Conservation (phyloP, 805 yeast genomes). For the Suhomyces faveliae region DNA sequence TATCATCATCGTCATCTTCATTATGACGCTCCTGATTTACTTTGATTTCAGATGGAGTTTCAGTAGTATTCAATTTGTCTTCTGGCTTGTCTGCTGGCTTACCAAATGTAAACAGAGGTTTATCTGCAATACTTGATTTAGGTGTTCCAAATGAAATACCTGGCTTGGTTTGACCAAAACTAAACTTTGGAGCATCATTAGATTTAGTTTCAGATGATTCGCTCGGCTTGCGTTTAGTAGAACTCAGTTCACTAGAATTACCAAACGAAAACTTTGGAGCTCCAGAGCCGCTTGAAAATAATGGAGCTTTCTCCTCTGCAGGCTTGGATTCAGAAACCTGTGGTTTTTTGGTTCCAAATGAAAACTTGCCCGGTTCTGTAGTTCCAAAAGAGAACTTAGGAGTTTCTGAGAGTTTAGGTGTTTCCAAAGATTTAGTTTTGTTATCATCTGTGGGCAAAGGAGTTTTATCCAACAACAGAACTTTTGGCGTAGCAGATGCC, state of each 20-base stretch:
- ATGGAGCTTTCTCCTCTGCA: not conserved
- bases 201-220: not conserved
- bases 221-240: not conserved
- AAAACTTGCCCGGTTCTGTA: slow-evolving; percentile 1
- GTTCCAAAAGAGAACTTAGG: slow-evolving; percentile 6
- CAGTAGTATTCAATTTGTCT: no score
- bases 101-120: not conserved
- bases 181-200: not conserved
- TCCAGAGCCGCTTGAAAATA: not conserved
- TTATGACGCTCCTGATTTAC: slow-evolving; percentile 8
- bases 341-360: slow-evolving; percentile 6
- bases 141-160: not conserved
- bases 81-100: not conserved
- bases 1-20: slow-evolving; percentile 1
- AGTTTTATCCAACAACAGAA: not conserved
- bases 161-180: not conserved
- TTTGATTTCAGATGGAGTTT: not conserved
- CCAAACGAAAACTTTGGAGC: slow-evolving; percentile 12
- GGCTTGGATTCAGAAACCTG: not conserved
- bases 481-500: not conserved
- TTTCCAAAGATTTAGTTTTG: not conserved
- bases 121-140: not conserved
- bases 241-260: not conserved
- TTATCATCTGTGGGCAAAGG: slow-evolving; percentile 7
- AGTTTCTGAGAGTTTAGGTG: not conserved